These are phyloP conservation scores for Myxozyma melibiosi DNA, from an alignment of 805 yeast species.

Conservation along the genomic window DNA sequence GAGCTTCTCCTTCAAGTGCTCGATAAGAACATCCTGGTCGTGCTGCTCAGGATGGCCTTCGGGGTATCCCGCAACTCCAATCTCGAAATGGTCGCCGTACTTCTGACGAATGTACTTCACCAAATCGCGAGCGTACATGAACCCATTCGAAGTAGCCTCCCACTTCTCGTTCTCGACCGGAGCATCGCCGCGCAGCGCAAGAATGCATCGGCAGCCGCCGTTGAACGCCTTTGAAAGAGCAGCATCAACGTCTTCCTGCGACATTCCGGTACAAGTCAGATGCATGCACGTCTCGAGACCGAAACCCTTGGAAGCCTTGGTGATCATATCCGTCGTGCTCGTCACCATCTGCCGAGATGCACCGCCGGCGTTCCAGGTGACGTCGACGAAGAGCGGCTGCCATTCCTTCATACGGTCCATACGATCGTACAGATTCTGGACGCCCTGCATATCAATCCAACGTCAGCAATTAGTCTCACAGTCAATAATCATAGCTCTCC, in stretches of 20 bases:
- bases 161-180: constrained; percentile 57
- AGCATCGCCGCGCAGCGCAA: constrained; percentile 95
- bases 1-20: constrained; percentile 78
- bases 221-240: constrained; percentile 81
- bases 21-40: constrained; percentile 54
- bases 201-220: constrained; percentile 92
- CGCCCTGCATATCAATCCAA: constrained; percentile 63
- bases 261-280: constrained; percentile 95
- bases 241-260: constrained; percentile 71
- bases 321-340: constrained; percentile 86
- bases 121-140: constrained; percentile 84
- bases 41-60: constrained; percentile 94
- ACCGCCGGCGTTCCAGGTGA: constrained; percentile 99
- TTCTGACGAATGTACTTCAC: constrained; percentile 70
- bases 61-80: constrained; percentile 97
- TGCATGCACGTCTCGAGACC: constrained; percentile 98
- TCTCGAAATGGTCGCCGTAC: constrained; percentile 87
- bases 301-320: constrained; percentile 83
- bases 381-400: constrained; percentile 88
- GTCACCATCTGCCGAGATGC: constrained; percentile 58
- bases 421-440: constrained; percentile 91
- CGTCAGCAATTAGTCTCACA: background rate
- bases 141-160: constrained; percentile 62
- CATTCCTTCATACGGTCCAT: constrained; percentile 96
- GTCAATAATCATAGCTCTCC: background rate